Evolutionary conservation across 805 yeast genomes (phyloP), one percentile per base, ranked within the genome.

Genomic region (Yarrowia porcina): DNA sequence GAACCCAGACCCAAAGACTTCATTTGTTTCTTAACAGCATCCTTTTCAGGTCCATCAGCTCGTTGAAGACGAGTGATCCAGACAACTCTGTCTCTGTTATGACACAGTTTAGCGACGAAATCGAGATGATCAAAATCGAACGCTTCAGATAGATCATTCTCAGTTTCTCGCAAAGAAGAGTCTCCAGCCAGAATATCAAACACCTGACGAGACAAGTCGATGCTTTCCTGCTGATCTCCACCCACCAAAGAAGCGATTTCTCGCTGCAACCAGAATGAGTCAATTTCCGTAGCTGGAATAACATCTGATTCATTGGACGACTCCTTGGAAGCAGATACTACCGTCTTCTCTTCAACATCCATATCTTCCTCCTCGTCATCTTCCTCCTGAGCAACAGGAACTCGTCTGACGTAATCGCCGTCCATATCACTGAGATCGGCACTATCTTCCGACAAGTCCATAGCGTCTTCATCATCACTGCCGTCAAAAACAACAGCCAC

Each of bases 251-350:
- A 60, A 0, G 82, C 71, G 1, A 89, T 66, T 56, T 79, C 77
- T 64, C 83, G 76, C 57, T 83, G 83, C 1, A 89, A 72, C 81
- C 84, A 89, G 63, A 75, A 80, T 7, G 79, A 74, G 60, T 79
- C 82, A 20, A 83, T 75, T 3, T 77, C 76, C 6, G 73, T 68
- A 2, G 82, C 74, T 11, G 75, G 67, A 8, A 82, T 63, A 7
- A 52, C 44, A 33, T 52, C 59, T 5, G 59, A 35, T 8, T n/a
- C 27, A 11, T n/a, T n/a, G n/a, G n/a, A n/a, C n/a, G 61, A 27
- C 38, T 39, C 36, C 36, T 20, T 32, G 28, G 49, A 20, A 20
- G 47, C 36, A 20, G 20, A 36, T 23, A 39, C 49, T 13, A 56
- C 49, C 4, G 62, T 32, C 33, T 30, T 30, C 18, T 25, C 44